Evolutionary conservation across 192 early-diverging fungal genomes (phyloP).

Genomic region (Coemansia sp.): DNA sequence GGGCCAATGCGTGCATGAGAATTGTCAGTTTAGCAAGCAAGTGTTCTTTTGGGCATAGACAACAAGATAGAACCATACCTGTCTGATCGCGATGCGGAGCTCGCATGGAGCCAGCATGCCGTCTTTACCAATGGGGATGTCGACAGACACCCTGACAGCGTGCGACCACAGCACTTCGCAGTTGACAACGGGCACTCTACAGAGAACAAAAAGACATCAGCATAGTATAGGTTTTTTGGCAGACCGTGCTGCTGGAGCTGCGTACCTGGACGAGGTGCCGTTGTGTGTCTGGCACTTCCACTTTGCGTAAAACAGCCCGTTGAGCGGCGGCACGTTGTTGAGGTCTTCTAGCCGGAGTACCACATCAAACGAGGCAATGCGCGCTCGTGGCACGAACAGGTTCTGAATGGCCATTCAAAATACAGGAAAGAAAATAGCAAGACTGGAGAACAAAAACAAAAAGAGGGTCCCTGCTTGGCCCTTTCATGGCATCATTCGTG

Average conservation of each 20-base stretch:
- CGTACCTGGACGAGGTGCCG: slow-evolving; percentile 38
- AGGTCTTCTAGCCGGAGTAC: slow-evolving; percentile 70
- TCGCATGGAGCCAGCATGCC: slow-evolving; percentile 74
- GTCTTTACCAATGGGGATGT: slow-evolving; percentile 72
- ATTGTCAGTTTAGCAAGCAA: not conserved
- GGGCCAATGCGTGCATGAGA: not conserved
- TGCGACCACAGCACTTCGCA: slow-evolving; percentile 66
- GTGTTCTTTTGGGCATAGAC: too few species aligned
- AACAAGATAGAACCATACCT: slow-evolving; percentile 42
- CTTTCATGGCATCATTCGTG: too few species aligned
- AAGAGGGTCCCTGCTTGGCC: not conserved
- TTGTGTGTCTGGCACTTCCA: slow-evolving; percentile 61
- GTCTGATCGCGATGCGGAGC: slow-evolving; percentile 67
- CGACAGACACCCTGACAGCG: slow-evolving; percentile 52
- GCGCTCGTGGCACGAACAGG: slow-evolving; percentile 69
- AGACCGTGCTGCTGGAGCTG: slow-evolving; percentile 46
- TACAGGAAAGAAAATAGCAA: not conserved
- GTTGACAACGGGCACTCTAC: slow-evolving; percentile 50
- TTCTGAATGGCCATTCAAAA: slow-evolving; percentile 52
- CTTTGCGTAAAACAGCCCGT: slow-evolving; percentile 77
- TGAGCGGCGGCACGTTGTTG: slow-evolving; percentile 77
- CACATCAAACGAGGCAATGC: slow-evolving; percentile 68
- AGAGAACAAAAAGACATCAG: not conserved
- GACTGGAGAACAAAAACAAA: not conserved
- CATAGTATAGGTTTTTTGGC: not conserved